Conservation (phyloP, 345 rosid species). For the Aurinia saxatilis region DNA sequence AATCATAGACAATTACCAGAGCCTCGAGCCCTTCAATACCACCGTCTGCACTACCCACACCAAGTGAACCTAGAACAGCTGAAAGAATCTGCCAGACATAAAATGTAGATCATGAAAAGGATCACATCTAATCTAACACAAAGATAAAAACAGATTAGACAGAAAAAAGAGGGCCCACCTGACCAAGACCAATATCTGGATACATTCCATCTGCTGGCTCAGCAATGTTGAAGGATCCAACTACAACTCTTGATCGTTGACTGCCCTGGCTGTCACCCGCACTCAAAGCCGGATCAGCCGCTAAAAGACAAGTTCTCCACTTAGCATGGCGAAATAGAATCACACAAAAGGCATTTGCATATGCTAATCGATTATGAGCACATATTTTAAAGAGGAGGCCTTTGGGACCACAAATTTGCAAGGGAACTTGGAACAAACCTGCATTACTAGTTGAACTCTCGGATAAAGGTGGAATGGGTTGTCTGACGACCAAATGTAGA, state of each 20-base stretch:
- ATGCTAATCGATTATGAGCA: not conserved
- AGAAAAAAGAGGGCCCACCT: conserved; percentile 24
- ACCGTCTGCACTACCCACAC: conserved; percentile 23
- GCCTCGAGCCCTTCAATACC: conserved; percentile 28
- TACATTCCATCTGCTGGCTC: conserved; percentile 46
- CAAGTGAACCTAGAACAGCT: conserved; percentile 34
- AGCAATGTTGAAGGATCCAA: conserved; percentile 50
- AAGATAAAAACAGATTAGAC: not conserved
- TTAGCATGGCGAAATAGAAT: conserved; percentile 3
- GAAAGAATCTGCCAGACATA: conserved; percentile 27
- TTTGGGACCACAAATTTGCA: not conserved
- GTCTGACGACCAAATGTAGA: conserved; percentile 54
- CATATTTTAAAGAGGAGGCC: not conserved
- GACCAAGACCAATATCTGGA: conserved; percentile 43
- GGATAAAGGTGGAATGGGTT: conserved; percentile 36
- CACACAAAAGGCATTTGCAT: not conserved
- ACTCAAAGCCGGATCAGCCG: conserved; percentile 35
- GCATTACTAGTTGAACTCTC: conserved; percentile 37
- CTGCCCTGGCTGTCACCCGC: conserved; percentile 29
- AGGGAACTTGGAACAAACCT: conserved; percentile 29
- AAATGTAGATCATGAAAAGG: conserved; percentile 7
- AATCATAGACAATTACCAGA: conserved; percentile 17
- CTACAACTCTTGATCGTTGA: conserved; percentile 40
- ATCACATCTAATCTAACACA: not conserved
- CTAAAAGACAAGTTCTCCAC: conserved; percentile 21